A percentile compares a stretch with the other conserved stretches of the same genome.
Evolutionary conservation across 305 asterid genomes (phyloP).

Genomic region (Solanum hybrid): DNA sequence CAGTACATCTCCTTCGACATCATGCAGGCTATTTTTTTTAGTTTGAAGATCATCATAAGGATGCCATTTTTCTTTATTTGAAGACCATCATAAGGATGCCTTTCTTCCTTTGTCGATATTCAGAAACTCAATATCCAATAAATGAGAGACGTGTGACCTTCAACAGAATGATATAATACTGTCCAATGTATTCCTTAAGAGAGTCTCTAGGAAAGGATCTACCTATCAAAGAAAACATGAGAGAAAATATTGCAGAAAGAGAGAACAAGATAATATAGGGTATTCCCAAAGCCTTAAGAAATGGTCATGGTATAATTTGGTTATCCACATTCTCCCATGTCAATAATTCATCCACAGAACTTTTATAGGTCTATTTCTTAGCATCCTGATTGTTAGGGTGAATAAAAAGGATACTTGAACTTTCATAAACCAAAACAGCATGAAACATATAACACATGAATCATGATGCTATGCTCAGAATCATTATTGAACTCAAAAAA

Average conservation of each 20-base stretch:
- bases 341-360: neutral
- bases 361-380: neutral
- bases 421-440: neutral
- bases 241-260: neutral
- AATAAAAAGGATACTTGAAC: neutral
- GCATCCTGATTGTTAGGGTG: neutral
- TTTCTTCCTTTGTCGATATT: neutral
- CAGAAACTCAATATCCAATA: neutral
- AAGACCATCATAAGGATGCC: neutral
- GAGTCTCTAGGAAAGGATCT: neutral
- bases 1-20: neutral
- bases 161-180: neutral
- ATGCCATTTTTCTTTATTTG: neutral
- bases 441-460: neutral
- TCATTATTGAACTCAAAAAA: conserved; percentile 7
- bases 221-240: neutral
- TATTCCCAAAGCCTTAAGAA: neutral
- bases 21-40: neutral
- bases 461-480: neutral
- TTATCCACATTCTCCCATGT: neutral
- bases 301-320: neutral
- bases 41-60: neutral
- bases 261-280: neutral
- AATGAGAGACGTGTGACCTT: neutral
- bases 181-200: neutral